These are phyloP conservation scores for Candida sonorensis DNA, from an alignment of 805 yeast species.

Conservation along the genomic window DNA sequence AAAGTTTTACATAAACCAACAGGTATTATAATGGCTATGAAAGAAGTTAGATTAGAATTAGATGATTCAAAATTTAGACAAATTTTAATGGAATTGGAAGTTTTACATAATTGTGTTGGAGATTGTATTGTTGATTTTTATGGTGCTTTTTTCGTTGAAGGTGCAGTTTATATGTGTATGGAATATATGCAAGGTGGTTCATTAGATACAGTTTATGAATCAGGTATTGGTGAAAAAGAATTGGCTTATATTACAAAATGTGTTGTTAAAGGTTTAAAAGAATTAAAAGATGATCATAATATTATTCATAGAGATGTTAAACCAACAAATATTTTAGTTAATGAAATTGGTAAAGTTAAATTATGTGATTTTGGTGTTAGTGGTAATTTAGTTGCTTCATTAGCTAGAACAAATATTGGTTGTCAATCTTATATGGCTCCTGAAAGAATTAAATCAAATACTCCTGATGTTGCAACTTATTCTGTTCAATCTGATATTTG, in stretches of 20 bases:
- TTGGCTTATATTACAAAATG: constrained; percentile 74
- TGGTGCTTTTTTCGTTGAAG: constrained; percentile 96
- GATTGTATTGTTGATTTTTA: constrained; percentile 93
- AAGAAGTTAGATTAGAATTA: constrained; percentile 86
- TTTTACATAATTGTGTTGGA: constrained; percentile 83
- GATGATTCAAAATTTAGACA: constrained; percentile 93
- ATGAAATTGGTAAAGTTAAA: constrained; percentile 73
- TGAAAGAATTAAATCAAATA: constrained; percentile 74
- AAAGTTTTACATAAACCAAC: constrained; percentile 93
- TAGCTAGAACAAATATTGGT: constrained; percentile 93
- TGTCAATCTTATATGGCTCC: constrained; percentile 99
- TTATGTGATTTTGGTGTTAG: constrained; percentile 96
- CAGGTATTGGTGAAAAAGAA: constrained; percentile 70
- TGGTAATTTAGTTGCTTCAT: constrained; percentile 89
- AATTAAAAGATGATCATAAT: constrained; percentile 82
- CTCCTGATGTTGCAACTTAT: constrained; percentile 73
- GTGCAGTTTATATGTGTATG: constrained; percentile 97
- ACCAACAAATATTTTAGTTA: constrained; percentile 86
- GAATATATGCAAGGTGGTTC: constrained; percentile 98
- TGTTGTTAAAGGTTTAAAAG: constrained; percentile 74
- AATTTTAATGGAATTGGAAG: constrained; percentile 92
- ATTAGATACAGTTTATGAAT: constrained; percentile 74
- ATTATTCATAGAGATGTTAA: constrained; percentile 95
- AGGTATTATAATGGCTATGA: constrained; percentile 92
- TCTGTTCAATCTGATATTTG: constrained; percentile 94